Evolutionary conservation across 495 filamentous ascomycete species (phyloP).

Genomic region (Saxispiralis lemnorum): DNA sequence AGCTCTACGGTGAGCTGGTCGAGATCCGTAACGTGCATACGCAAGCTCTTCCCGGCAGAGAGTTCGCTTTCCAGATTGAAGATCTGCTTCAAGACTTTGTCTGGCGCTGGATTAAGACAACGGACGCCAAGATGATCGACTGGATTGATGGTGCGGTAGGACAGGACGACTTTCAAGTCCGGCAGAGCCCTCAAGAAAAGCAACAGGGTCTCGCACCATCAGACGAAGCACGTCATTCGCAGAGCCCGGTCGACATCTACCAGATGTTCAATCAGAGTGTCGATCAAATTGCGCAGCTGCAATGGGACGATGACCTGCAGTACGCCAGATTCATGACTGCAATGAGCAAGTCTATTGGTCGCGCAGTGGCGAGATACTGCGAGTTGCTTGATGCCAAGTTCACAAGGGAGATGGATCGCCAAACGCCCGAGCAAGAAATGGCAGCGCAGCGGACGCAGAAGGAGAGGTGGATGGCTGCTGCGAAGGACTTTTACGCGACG

Average conservation of each 20-base stretch:
- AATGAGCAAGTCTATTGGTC: constrained; percentile 70
- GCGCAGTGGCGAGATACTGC: constrained; percentile 74
- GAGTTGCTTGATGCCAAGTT: constrained; percentile 79
- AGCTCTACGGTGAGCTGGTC: constrained; percentile 73
- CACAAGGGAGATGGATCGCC: constrained; percentile 77
- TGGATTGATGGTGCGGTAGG: constrained; percentile 83
- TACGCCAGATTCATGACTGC: constrained; percentile 95
- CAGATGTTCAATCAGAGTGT: constrained; percentile 78
- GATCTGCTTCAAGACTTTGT: constrained; percentile 74
- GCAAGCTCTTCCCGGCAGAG: constrained; percentile 44
- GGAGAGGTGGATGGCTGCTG: constrained; percentile 76
- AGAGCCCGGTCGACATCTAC: constrained; percentile 87
- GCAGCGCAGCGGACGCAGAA: constrained; percentile 63
- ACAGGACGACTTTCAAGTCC: constrained; percentile 65
- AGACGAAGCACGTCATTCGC: constrained; percentile 78
- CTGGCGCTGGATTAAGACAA: constrained; percentile 79
- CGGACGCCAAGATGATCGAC: constrained; percentile 58
- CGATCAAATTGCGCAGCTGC: constrained; percentile 65
- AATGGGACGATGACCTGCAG: constrained; percentile 86
- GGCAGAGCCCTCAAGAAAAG: constrained; percentile 31
- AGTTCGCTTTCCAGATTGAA: constrained; percentile 76
- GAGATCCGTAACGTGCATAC: constrained; percentile 64
- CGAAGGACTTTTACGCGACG: constrained; percentile 41
- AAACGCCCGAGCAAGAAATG: constrained; percentile 71
- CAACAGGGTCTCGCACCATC: constrained; percentile 36